Base-by-base conservation (phyloP, 768 basidiomycete species). In the Leccinum longicurvipes region DNA sequence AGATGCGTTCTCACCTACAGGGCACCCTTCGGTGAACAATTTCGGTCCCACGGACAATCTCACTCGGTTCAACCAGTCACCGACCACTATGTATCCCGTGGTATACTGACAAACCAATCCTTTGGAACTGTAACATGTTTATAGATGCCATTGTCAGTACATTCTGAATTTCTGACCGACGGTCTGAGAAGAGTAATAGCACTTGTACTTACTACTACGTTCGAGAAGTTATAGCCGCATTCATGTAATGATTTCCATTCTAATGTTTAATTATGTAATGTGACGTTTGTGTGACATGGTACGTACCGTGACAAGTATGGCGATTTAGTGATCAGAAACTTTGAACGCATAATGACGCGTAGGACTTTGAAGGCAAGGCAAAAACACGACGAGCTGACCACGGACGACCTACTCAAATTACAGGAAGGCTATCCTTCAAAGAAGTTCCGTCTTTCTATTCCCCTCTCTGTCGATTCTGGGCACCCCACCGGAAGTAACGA, bases 351-450 rank as follows among this genome's bases (percentile, higher is more conserved):
- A 9, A 21, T n/a, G 23, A 28, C 27, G 11, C 24, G 7, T 12
- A n/a, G 7, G 31, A 44, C 21, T 11, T 6, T 41, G 12, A 69
- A 64, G 67, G 24, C 47, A n/a, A 60, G 39, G 62, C 59, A 41
- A 47, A 62, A 53, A 47, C 47, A 58, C 21, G 58, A 60, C 42
- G 58, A 64, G 0, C 53, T 77, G 24, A 77, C 76, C 34, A 66
- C 74, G 0, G 82, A 82, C 56, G 81, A 82, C 46, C 68, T 82
- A 8, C 70, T 82, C 47, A 75, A 72, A 56, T 66, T 70, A 50
- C 76, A 77, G 59, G 82, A 84, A 56, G 75, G 71, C 32, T 72
- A 69, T 21, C 59, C 65, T 1, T 55, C 62, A 3, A 82, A 84
- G 63, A 74, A 72, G 56, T 59, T 64, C 47, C 60, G 66, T 19